Evolutionary conservation across 805 yeast species (phyloP), one percentile per base, ranked within the genome.

Genomic region (Metschnikowia cubensis): DNA sequence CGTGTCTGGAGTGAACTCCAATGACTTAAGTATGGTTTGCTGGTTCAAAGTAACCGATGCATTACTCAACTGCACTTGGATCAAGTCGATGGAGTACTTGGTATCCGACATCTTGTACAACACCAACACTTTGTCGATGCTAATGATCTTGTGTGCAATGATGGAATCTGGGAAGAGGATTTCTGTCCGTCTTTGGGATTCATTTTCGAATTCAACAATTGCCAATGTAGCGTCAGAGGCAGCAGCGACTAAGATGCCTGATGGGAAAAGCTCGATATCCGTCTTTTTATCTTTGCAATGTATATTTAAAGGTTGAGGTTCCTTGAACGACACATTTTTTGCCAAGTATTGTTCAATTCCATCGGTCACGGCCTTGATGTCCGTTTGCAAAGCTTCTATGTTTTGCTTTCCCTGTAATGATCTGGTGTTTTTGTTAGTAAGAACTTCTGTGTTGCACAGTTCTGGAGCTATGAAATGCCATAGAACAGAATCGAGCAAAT

Each of bases 331-430:
- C 11, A 64, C 49, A 6, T 52, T 51, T 7, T 53, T 45, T 0
- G 53, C 50, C 21, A 74, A 56, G 50, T 61, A 69, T 10, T 60
- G 57, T n/a, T 67, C 64, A 5, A 72, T 60, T 21, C 64, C 66
- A 25, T 62, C 57, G 1, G 70, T 60, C 20, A 59, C 51, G 3
- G 45, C 29, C 14, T 37, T 45, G 34, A 57, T 47, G 21, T 31
- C 42, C 8, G 29, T 22, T 18, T 45, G 51, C 4, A 54, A 35
- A 5, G 37, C 29, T 3, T 21, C 32, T 3, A 51, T 40, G 17
- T 42, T 39, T 15, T 21, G 34, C 14, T 33, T 34, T 3, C 17
- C 14, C 3, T 45, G 35, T 7, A 54, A 32, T 3, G 48, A 32
- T 6, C n/a, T 13, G 1, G 31, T 20, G 2, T 20, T 20, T 5